Conservation (phyloP, 345 rosid species). For the Balakata baccata region DNA sequence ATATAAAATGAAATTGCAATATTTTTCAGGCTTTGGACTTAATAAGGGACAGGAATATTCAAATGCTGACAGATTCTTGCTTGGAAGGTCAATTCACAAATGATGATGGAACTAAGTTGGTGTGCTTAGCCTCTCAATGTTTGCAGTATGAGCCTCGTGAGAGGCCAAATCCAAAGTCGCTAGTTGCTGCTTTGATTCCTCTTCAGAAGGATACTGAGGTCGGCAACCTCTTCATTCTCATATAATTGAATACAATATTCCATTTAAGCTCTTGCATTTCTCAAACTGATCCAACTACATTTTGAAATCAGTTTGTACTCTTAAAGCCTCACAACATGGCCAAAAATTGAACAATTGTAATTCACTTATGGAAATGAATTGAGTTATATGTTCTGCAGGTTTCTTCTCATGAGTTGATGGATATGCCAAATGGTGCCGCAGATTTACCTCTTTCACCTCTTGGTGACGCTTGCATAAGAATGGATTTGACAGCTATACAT, state of each 20-base stretch:
- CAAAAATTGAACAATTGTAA: conserved; percentile 2
- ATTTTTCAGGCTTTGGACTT: conserved; percentile 77
- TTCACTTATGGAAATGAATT: conserved; percentile 10
- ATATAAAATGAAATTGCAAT: not conserved
- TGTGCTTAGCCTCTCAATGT: conserved; percentile 74
- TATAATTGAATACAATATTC: not conserved
- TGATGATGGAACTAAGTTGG: conserved; percentile 69
- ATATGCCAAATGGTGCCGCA: conserved; percentile 52
- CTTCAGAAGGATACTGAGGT: conserved; percentile 87
- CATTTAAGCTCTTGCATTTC: not conserved
- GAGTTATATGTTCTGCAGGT: conserved; percentile 39
- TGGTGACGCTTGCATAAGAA: conserved; percentile 78
- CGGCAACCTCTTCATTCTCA: conserved; percentile 9
- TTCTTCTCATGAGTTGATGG: conserved; percentile 74
- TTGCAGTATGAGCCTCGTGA: conserved; percentile 80
- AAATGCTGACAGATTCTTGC: conserved; percentile 80
- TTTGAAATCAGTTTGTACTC: not conserved
- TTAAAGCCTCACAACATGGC: not conserved
- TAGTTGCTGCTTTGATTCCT: conserved; percentile 65
- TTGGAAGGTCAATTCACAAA: conserved; percentile 77
- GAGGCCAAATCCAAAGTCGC: conserved; percentile 68
- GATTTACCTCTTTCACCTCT: conserved; percentile 61
- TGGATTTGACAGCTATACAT: conserved; percentile 74
- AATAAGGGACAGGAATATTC: conserved; percentile 78
- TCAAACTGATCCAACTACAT: not conserved